phyloP scores from a whole-genome alignment of 202 grass and related monocot species.

The Setaria viridis region DNA sequence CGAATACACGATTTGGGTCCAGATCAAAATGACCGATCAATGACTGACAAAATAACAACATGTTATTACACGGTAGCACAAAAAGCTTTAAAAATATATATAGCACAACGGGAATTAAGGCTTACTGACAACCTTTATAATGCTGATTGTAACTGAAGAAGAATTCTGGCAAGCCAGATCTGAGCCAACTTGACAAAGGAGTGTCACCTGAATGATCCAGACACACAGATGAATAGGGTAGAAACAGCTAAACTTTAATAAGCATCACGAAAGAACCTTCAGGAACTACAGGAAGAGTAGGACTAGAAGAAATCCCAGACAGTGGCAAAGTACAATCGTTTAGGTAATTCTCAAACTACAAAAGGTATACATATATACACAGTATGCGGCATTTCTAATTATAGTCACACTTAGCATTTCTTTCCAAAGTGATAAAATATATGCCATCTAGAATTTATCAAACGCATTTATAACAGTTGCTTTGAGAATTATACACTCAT shows the following conservation, averaged over 20 bases:
- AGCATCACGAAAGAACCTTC: conserved; percentile 26
- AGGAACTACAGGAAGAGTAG: conserved; percentile 22
- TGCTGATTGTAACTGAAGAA: conserved; percentile 79
- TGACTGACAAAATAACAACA: conserved; percentile 65
- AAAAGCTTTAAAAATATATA: conserved; percentile 28
- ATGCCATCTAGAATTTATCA: conserved; percentile 2
- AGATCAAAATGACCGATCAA: conserved; percentile 99
- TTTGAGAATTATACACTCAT: conserved; percentile 13
- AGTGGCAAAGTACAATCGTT: background rate
- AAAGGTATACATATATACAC: background rate
- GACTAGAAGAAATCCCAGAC: conserved; percentile 15
- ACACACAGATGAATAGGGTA: conserved; percentile 36
- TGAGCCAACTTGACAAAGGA: conserved; percentile 93
- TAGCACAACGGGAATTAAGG: conserved; percentile 32
- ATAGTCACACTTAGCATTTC: conserved; percentile 22
- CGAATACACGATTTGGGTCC: conserved; percentile 96
- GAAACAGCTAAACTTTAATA: conserved; percentile 34
- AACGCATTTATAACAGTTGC: background rate
- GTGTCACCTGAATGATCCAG: conserved; percentile 71
- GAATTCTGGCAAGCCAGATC: conserved; percentile 69
- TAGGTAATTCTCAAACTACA: conserved; percentile 31
- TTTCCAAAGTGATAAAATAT: conserved; percentile 4
- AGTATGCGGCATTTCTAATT: background rate
- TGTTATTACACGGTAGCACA: conserved; percentile 18
- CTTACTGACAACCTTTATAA: conserved; percentile 81